phyloP scores from a whole-genome alignment of 2,329 filamentous ascomycete species.

The Verticillium zaregamsianum region DNA sequence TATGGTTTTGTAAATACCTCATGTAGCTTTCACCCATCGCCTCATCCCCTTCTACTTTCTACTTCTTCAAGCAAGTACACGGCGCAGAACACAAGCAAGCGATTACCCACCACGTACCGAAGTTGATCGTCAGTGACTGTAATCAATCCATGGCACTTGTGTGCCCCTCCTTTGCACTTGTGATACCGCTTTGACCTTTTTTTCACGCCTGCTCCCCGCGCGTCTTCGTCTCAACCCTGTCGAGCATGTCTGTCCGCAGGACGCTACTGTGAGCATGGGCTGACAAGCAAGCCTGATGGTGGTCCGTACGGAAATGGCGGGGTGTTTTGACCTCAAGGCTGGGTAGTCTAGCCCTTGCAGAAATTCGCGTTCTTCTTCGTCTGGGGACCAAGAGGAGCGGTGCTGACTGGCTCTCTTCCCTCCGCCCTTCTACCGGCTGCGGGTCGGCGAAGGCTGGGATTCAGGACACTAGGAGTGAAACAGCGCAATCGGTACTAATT shows the following conservation, averaged over 20 bases:
- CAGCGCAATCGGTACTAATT: not conserved
- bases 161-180: not conserved
- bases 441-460: not conserved
- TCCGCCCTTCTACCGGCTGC: not conserved
- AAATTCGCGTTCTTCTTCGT: too few species aligned
- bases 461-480: not conserved
- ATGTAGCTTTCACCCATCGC: not conserved
- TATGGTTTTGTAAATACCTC: not conserved
- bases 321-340: not conserved
- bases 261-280: not conserved
- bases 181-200: conserved; percentile 4
- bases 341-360: not conserved
- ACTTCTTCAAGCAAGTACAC: not conserved
- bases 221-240: not conserved
- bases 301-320: too few species aligned
- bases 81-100: too few species aligned
- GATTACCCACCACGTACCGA: not conserved
- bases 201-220: not conserved
- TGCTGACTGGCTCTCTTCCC: too few species aligned
- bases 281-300: not conserved
- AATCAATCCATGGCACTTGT: not conserved
- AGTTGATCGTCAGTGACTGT: not conserved
- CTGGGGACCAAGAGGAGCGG: too few species aligned
- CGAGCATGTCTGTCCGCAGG: not conserved
- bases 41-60: not conserved